phyloP scores from a whole-genome alignment of 2,329 filamentous ascomycete genomes.

The Colletotrichum sp. region DNA sequence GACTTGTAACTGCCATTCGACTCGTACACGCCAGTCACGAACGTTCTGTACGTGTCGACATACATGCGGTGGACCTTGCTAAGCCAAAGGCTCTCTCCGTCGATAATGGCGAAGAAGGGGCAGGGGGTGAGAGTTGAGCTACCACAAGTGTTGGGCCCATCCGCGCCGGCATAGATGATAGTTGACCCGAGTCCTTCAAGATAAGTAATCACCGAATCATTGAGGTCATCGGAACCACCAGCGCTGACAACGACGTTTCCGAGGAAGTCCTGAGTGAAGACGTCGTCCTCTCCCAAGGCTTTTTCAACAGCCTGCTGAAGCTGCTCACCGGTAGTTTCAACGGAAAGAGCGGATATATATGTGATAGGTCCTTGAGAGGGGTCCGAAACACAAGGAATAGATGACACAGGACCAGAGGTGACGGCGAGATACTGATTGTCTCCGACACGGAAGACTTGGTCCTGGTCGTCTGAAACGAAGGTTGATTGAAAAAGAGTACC shows the following conservation, averaged over 20 bases:
- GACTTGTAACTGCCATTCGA: conserved; percentile 1
- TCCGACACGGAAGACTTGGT: not conserved
- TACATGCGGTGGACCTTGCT: not conserved
- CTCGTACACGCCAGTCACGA: conserved; percentile 1
- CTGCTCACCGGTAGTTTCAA: not conserved
- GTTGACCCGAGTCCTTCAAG: not conserved
- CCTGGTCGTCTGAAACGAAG: not conserved
- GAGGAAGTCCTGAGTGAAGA: not conserved
- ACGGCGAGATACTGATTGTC: not conserved
- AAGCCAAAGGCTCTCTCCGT: not conserved
- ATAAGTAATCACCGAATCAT: not conserved
- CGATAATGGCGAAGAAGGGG: not conserved
- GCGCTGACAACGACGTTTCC: not conserved
- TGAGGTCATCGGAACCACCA: not conserved
- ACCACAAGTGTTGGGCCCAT: not conserved
- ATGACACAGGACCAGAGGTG: not conserved
- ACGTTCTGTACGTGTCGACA: not conserved
- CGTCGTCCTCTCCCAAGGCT: not conserved
- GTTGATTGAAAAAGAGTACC: not conserved
- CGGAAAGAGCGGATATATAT: not conserved
- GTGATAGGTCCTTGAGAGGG: not conserved
- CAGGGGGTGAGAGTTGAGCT: not conserved
- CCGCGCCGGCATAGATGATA: not conserved
- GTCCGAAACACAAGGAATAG: not conserved
- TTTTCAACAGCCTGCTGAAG: not conserved